Percentiles rank a stretch among this genome's conserved stretches.
These are phyloP conservation scores for Baorangia bicolor DNA, from an alignment of 768 basidiomycete genomes.

Conservation along the genomic window DNA sequence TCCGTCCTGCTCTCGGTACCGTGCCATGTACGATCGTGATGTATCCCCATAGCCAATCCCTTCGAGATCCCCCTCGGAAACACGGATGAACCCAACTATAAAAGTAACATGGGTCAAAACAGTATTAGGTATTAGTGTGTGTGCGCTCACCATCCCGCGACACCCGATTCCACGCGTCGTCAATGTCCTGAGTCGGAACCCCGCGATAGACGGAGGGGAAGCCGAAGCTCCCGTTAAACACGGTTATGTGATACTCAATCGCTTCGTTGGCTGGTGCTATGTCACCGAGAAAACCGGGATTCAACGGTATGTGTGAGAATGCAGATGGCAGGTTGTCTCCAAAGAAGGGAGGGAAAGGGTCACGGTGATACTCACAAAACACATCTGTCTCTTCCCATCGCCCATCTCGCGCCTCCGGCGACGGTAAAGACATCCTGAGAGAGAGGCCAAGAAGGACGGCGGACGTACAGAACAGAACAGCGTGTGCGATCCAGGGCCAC, in stretches of 20 bases:
- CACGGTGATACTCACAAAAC: neutral
- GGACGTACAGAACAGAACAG: neutral
- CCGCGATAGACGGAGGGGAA: neutral
- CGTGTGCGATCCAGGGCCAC: neutral
- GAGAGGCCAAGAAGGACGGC: neutral
- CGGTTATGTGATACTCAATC: neutral
- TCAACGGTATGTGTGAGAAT: neutral
- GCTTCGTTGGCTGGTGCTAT: neutral
- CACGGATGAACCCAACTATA: neutral
- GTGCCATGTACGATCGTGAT: neutral
- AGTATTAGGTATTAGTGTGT: too few relatives aligned
- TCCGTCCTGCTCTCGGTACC: too few relatives aligned
- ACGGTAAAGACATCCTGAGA: neutral
- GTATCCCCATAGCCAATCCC: neutral
- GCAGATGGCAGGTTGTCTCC: neutral
- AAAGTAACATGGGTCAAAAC: too few relatives aligned
- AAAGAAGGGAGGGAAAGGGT: neutral
- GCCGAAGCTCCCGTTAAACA: neutral
- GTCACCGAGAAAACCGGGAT: neutral
- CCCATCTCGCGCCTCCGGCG: neutral
- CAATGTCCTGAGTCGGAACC: neutral
- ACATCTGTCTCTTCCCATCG: neutral
- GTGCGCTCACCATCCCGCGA: neutral
- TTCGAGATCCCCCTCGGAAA: neutral
- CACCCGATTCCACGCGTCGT: neutral